Evolutionary conservation across 371 early-diverging fungal species (phyloP).

Genomic region (Mortierella sp.): DNA sequence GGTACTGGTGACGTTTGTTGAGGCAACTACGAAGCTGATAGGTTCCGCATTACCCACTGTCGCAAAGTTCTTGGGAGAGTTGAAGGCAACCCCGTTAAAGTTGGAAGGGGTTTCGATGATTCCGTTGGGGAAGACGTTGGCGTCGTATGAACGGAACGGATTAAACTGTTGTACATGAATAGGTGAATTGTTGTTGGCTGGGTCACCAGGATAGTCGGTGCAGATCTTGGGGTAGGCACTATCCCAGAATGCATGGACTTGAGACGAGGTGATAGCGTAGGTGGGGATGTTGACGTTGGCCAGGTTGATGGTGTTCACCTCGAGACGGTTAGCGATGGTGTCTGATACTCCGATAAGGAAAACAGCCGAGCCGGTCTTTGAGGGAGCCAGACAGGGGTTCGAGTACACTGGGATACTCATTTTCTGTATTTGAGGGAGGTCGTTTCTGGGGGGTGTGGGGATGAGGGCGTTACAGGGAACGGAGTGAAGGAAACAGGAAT

Average conservation of each 20-base stretch:
- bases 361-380: too few species aligned
- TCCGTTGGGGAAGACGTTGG: too few species aligned
- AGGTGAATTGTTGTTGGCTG: too few species aligned
- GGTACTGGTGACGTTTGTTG: background rate
- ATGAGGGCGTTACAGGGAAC: too few species aligned
- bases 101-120: too few species aligned
- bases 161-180: conserved; percentile 3
- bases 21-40: background rate
- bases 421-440: too few species aligned
- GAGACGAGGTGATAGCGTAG: background rate
- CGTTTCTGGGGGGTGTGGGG: too few species aligned
- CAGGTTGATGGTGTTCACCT: background rate
- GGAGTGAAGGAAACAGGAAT: too few species aligned
- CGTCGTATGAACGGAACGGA: background rate
- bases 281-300: background rate
- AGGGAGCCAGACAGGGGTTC: too few species aligned
- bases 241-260: background rate
- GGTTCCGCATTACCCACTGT: background rate
- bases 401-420: too few species aligned
- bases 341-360: background rate
- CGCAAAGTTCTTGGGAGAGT: background rate
- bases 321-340: background rate
- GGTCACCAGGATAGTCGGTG: too few species aligned
- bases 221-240: background rate
- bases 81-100: background rate